Base-by-base conservation (phyloP, 257 asterid species). In the Solanum peruvianum region DNA sequence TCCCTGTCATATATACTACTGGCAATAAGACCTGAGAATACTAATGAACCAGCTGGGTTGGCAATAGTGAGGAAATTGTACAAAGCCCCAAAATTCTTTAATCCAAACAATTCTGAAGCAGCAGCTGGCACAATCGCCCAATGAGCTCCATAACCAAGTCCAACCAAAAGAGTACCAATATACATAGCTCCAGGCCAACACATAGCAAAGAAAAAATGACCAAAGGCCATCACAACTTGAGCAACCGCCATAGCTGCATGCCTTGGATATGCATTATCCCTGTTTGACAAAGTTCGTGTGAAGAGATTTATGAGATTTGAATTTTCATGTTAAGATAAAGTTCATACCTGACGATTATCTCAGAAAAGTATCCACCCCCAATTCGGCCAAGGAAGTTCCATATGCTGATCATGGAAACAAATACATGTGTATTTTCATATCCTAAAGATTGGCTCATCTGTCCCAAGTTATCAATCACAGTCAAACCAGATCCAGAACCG, bases 61-160 rank as follows among this genome's bases (percentile, higher is more conserved):
- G 94, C 94, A 14, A 92, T 86, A 37, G 93, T 91, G 70, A 92
- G 94, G 86, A 90, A 92, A 75, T 92, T 92, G 87, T 92, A 92
- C 39, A 92, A 45, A n/a, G 92, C 92, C n/a, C 95, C 98, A 41
- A 95, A 96, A 60, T 94, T 96, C 88, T 92, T 96, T 89, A 96
- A 83, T 86, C 98, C 99, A 86, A 95, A 96, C 62, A 95, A 84
- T 90, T 96, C 99, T 0, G 99, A 96, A 41, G 97, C 96, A n/a
- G 98, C 91, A 77, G 98, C 98, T 0, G 98, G 99, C 47, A 96
- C 95, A 23, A 96, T 95, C 0, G 99, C 98, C 99, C 99, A 96
- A 89, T 96, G 98, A 20, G 99, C 98, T 23, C 98, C 99, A 56
- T 96, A 96, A 58, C 98, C 99, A 44, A 96, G 95, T 83, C 99